Percentiles rank a stretch among this genome's conserved stretches.
Conservation (phyloP, 129 eudicot species). For the Artemisia tridentata region DNA sequence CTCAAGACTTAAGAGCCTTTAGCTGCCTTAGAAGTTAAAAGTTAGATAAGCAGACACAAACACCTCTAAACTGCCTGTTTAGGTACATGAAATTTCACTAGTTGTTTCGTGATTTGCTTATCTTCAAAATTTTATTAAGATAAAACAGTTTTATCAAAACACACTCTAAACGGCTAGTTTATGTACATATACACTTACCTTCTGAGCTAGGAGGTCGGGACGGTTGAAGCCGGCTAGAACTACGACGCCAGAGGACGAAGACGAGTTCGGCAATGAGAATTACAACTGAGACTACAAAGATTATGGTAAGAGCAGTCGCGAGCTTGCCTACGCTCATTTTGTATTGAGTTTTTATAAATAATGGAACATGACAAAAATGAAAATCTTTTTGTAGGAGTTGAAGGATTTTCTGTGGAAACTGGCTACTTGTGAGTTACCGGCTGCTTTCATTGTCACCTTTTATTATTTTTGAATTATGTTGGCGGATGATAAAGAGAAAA, state of each 20-base stretch:
- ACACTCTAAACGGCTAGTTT: too few species aligned
- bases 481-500: conserved; percentile 26
- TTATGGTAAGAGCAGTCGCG: conserved; percentile 43
- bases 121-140: too few species aligned
- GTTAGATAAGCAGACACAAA: too few species aligned
- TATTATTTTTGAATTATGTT: conserved; percentile 22
- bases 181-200: background rate
- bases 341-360: background rate
- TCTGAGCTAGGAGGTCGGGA: background rate
- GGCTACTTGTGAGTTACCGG: conserved; percentile 32
- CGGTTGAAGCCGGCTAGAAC: conserved; percentile 20
- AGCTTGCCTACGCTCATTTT: conserved; percentile 46
- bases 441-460: background rate
- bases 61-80: too few species aligned
- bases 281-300: conserved; percentile 47
- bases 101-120: too few species aligned
- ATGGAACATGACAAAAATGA: conserved; percentile 9
- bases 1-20: too few species aligned
- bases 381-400: conserved; percentile 19
- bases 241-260: conserved; percentile 62
- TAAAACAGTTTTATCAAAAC: too few species aligned
- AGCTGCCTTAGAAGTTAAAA: too few species aligned
- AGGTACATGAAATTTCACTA: too few species aligned
- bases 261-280: conserved; percentile 55
- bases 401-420: background rate